A percentile compares a stretch with the other conserved stretches of the same genome.
These are phyloP conservation scores for Aspergillus pseudotamarii DNA, from an alignment of 2,329 filamentous ascomycete species.

Conservation along the genomic window DNA sequence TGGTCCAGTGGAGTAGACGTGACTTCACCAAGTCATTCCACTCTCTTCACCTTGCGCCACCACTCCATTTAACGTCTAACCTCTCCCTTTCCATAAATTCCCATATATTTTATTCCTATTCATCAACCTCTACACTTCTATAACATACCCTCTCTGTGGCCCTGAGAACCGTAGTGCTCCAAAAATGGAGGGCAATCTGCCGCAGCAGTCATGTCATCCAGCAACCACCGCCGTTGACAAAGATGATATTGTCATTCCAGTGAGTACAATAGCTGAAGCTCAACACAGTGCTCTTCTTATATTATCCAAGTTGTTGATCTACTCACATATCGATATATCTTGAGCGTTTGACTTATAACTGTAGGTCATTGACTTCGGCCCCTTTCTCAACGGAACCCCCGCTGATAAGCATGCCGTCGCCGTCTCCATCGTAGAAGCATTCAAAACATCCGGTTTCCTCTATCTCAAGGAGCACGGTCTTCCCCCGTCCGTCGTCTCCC, in stretches of 20 bases:
- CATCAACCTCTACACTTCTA: neutral
- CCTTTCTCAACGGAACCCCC: conserved; percentile 67
- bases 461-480: conserved; percentile 84
- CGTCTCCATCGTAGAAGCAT: conserved; percentile 72
- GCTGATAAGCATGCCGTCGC: conserved; percentile 67
- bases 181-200: conserved; percentile 20
- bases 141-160: neutral
- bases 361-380: conserved; percentile 77
- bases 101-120: neutral
- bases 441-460: conserved; percentile 85
- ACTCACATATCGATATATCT: neutral
- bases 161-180: neutral
- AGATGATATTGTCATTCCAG: conserved; percentile 49
- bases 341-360: conserved; percentile 3
- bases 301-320: neutral
- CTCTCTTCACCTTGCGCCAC: neutral
- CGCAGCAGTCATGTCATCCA: conserved; percentile 24
- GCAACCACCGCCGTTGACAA: conserved; percentile 42
- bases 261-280: conserved; percentile 22
- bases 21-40: neutral
- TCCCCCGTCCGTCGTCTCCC: conserved; percentile 57
- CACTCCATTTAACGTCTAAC: neutral
- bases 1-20: neutral
- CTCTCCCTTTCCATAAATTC: neutral
- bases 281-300: neutral